phyloP scores from a whole-genome alignment of 345 rosid species.

The Aegle marmelos region DNA sequence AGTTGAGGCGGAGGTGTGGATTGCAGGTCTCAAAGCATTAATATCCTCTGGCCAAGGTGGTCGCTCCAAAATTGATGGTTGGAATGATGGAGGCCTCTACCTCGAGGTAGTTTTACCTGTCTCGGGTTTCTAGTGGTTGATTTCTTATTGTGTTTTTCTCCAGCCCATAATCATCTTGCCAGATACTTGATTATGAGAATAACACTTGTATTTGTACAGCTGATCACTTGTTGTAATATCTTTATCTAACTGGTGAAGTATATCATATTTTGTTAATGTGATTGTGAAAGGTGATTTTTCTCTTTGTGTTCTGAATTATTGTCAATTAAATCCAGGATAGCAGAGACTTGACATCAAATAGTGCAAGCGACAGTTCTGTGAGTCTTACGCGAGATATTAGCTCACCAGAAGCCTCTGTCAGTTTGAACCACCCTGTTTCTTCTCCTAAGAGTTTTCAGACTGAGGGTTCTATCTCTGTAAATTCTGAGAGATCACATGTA shows the following conservation, averaged over 20 bases:
- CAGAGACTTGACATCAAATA: constrained; percentile 78
- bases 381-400: constrained; percentile 64
- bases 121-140: background rate
- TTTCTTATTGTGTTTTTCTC: no score
- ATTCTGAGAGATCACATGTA: constrained; percentile 85
- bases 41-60: constrained; percentile 80
- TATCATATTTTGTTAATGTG: background rate
- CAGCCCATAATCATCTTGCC: background rate
- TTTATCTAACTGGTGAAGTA: background rate
- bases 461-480: constrained; percentile 55
- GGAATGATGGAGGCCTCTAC: constrained; percentile 85
- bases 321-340: constrained; percentile 59
- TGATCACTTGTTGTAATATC: background rate
- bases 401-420: constrained; percentile 57
- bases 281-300: background rate
- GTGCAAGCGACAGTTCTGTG: constrained; percentile 83
- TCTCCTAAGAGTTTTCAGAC: constrained; percentile 55
- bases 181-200: background rate
- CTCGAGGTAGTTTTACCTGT: constrained; percentile 57
- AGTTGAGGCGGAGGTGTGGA: constrained; percentile 95
- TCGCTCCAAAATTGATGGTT: constrained; percentile 91
- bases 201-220: background rate
- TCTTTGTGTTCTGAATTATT: background rate
- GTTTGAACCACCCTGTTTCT: constrained; percentile 39
- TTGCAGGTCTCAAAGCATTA: constrained; percentile 72